phyloP scores from a whole-genome alignment of 1,284 basidiomycete species.

The Melampsora americana region DNA sequence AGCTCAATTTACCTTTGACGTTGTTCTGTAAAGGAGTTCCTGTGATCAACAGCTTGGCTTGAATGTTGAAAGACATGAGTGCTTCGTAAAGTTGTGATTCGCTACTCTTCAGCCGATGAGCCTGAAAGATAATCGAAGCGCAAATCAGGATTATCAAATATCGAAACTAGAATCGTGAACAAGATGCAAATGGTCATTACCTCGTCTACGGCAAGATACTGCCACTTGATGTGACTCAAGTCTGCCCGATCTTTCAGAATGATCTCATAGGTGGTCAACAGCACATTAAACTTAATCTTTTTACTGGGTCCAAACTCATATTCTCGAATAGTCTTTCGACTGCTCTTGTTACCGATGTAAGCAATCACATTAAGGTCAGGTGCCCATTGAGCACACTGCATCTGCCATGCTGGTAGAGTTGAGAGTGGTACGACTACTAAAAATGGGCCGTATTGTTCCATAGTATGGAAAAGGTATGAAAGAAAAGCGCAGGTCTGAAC shows the following conservation, averaged over 20 bases:
- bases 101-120: conserved; percentile 95
- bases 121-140: conserved; percentile 58
- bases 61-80: conserved; percentile 78
- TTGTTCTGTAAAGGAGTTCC: conserved; percentile 99
- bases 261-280: conserved; percentile 96
- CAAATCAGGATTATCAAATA: background rate
- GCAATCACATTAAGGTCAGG: conserved; percentile 95
- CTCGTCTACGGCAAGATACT: conserved; percentile 92
- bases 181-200: conserved; percentile 56
- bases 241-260: conserved; percentile 86
- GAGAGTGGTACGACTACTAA: conserved; percentile 96
- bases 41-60: conserved; percentile 91
- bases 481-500: conserved; percentile 96
- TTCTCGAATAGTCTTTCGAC: conserved; percentile 84
- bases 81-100: conserved; percentile 97
- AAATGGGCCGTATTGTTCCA: conserved; percentile 93
- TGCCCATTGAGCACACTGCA: conserved; percentile 90
- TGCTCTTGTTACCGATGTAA: conserved; percentile 85
- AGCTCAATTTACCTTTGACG: conserved; percentile 73
- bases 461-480: conserved; percentile 89
- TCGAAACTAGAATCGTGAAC: background rate
- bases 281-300: conserved; percentile 87
- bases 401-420: conserved; percentile 97
- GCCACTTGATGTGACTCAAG: conserved; percentile 93
- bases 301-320: conserved; percentile 80